A percentile compares a stretch with the other conserved stretches of the same genome.
Conservation (phyloP, 305 asterid genomes). For the Plantago lanceolata region DNA sequence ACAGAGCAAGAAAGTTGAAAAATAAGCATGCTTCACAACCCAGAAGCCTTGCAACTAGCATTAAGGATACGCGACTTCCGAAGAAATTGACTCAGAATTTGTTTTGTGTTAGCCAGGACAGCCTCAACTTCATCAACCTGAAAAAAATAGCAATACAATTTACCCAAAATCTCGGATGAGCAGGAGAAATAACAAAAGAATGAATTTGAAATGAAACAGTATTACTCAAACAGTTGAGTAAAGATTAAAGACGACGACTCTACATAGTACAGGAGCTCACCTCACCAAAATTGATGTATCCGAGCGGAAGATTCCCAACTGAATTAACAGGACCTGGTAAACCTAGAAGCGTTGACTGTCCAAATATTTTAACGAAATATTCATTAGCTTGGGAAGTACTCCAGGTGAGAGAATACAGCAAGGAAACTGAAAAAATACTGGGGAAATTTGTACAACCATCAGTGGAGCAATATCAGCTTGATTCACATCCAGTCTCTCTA, state of each 20-base stretch:
- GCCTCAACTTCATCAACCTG: slow-evolving; percentile 91
- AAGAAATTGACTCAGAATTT: slow-evolving; percentile 82
- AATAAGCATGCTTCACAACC: slow-evolving; percentile 11
- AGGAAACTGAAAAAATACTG: slow-evolving; percentile 20
- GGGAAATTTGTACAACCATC: slow-evolving; percentile 59
- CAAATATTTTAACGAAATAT: slow-evolving; percentile 29
- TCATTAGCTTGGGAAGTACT: slow-evolving; percentile 20
- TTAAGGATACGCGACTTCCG: slow-evolving; percentile 82
- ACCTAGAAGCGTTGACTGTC: slow-evolving; percentile 94
- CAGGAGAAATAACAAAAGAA: slow-evolving; percentile 15
- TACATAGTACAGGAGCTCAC: slow-evolving; percentile 31
- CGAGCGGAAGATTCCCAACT: slow-evolving; percentile 89
- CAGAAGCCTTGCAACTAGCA: background rate
- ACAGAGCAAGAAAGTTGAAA: slow-evolving; percentile 4
- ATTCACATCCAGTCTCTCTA: slow-evolving; percentile 90
- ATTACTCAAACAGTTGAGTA: too few species aligned
- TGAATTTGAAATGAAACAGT: background rate
- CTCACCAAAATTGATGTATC: slow-evolving; percentile 59
- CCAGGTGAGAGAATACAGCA: slow-evolving; percentile 17
- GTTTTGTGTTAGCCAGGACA: slow-evolving; percentile 82
- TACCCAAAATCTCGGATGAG: slow-evolving; percentile 17
- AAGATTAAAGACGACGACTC: too few species aligned
- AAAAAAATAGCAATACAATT: slow-evolving; percentile 22
- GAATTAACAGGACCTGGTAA: slow-evolving; percentile 92
- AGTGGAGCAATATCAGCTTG: slow-evolving; percentile 98